Percentiles rank a stretch among this genome's conserved stretches.
phyloP scores from a whole-genome alignment of 306 rosid genomes.

The Pachyrhizus erosus region DNA sequence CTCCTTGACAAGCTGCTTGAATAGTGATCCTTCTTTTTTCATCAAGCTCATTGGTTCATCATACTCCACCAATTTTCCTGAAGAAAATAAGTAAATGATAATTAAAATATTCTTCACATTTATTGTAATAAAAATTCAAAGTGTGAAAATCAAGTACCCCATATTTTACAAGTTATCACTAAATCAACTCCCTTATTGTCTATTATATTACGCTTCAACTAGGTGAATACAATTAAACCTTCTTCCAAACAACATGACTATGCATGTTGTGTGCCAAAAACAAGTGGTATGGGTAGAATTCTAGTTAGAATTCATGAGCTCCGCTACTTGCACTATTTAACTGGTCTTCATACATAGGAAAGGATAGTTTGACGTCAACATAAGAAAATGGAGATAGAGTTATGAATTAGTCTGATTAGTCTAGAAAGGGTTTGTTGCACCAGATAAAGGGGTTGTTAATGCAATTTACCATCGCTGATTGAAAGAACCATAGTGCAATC shows the following conservation, averaged over 20 bases:
- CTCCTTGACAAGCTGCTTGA: conserved; percentile 67
- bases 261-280: neutral
- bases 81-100: neutral
- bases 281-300: neutral
- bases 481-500: conserved; percentile 80
- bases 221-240: neutral
- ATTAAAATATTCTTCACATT: neutral
- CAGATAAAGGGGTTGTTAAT: neutral
- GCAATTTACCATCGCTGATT: conserved; percentile 64
- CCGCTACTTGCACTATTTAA: neutral
- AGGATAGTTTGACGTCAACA: neutral
- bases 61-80: conserved; percentile 63
- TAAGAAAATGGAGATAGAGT: neutral
- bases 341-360: neutral
- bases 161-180: neutral
- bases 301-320: neutral
- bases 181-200: neutral
- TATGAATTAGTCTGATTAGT: neutral
- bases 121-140: neutral
- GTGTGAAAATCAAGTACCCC: neutral
- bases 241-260: neutral
- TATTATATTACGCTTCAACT: neutral
- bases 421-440: neutral
- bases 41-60: conserved; percentile 66
- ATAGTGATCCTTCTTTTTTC: conserved; percentile 64